A percentile compares a stretch with the other conserved stretches of the same genome.
phyloP scores from a whole-genome alignment of 2,329 filamentous ascomycete species.

The Metarhizium sp. region DNA sequence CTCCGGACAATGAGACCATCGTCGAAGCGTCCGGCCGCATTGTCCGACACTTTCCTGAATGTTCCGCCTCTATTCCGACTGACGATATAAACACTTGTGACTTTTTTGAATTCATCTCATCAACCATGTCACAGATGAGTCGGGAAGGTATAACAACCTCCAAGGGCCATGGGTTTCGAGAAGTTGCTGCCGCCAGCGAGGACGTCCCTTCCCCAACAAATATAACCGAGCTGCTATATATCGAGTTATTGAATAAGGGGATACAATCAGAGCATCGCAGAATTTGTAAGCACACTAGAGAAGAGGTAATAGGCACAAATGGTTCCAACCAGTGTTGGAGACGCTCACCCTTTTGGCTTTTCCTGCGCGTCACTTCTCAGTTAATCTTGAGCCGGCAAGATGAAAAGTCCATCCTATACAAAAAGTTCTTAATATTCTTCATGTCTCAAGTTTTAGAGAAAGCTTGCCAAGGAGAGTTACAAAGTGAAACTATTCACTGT shows the following conservation, averaged over 20 bases:
- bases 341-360: conserved; percentile 7
- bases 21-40: not conserved
- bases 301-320: conserved; percentile 26
- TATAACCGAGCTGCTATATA: conserved; percentile 36
- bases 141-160: not conserved
- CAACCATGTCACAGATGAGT: not conserved
- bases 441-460: conserved; percentile 26
- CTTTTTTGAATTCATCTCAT: conserved; percentile 3
- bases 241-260: conserved; percentile 28
- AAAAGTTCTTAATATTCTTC: conserved; percentile 39
- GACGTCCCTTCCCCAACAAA: conserved; percentile 29
- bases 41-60: not conserved
- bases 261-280: conserved; percentile 8
- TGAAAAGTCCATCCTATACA: conserved; percentile 31
- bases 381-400: not conserved
- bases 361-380: conserved; percentile 7
- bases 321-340: not conserved
- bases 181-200: not conserved
- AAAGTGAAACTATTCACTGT: conserved; percentile 21
- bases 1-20: not conserved
- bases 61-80: not conserved
- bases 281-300: conserved; percentile 41
- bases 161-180: not conserved
- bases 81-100: not conserved
- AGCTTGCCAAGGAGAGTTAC: conserved; percentile 8